phyloP scores from a whole-genome alignment of 1,284 basidiomycete genomes.

The Nidula niveotomentosa region DNA sequence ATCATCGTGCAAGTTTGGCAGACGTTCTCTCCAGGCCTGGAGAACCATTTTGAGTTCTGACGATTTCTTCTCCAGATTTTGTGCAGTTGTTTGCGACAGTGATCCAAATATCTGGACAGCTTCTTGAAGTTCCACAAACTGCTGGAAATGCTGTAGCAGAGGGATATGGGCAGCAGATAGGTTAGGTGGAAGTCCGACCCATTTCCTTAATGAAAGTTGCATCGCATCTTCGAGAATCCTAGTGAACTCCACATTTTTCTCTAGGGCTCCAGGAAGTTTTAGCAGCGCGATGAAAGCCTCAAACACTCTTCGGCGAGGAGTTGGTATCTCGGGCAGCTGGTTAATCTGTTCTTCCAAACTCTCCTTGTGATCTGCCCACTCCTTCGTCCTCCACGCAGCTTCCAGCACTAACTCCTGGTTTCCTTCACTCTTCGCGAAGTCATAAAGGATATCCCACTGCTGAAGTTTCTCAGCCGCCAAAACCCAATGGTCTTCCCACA shows the following conservation, averaged over 20 bases:
- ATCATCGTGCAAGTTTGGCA: constrained; percentile 97
- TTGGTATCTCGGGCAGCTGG: constrained; percentile 82
- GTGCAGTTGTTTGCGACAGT: constrained; percentile 83
- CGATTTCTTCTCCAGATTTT: constrained; percentile 94
- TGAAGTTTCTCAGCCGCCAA: constrained; percentile 95
- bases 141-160: constrained; percentile 97
- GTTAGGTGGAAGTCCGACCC: constrained; percentile 86
- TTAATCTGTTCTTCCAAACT: constrained; percentile 85
- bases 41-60: constrained; percentile 95
- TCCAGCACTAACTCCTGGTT: constrained; percentile 95
- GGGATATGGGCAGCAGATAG: constrained; percentile 94
- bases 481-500: constrained; percentile 99
- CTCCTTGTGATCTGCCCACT: constrained; percentile 87
- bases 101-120: constrained; percentile 95
- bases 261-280: constrained; percentile 61
- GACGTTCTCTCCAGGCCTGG: constrained; percentile 95
- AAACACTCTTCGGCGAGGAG: constrained; percentile 93
- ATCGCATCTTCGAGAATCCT: constrained; percentile 94
- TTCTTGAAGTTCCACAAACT: constrained; percentile 97
- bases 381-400: constrained; percentile 93
- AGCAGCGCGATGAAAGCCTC: constrained; percentile 92
- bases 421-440: constrained; percentile 89
- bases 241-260: constrained; percentile 81
- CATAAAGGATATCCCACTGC: constrained; percentile 95
- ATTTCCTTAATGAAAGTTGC: constrained; percentile 95